Evolutionary conservation across 2,329 filamentous ascomycete genomes (phyloP).

Genomic region (Massarina eburnea): DNA sequence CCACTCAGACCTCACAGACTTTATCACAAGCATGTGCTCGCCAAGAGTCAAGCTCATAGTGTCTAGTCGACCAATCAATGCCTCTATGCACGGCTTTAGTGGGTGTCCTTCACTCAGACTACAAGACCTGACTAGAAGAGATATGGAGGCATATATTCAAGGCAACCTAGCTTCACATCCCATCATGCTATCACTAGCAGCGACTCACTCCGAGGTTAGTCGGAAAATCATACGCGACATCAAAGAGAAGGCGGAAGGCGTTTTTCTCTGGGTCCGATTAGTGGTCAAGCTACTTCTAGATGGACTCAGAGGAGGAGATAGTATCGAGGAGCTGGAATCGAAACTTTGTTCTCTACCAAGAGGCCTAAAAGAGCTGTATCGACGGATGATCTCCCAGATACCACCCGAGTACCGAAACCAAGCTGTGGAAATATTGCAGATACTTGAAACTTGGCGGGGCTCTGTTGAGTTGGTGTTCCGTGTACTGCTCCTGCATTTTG

Average conservation of each 20-base stretch:
- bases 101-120: slow-evolving; percentile 10
- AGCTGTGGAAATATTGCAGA: slow-evolving; percentile 13
- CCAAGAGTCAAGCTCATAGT: slow-evolving; percentile 14
- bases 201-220: background rate
- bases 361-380: slow-evolving; percentile 12
- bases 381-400: slow-evolving; percentile 7
- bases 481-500: background rate
- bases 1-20: background rate
- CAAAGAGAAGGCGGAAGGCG: slow-evolving; percentile 7
- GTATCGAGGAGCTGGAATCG: slow-evolving; percentile 6
- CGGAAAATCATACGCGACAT: slow-evolving; percentile 1
- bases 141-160: slow-evolving; percentile 11
- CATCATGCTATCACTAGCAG: background rate
- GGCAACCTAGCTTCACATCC: slow-evolving; percentile 3
- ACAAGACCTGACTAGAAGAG: slow-evolving; percentile 11
- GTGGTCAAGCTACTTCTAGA: slow-evolving; percentile 13
- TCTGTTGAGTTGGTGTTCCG: background rate
- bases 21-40: background rate
- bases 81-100: slow-evolving; percentile 8
- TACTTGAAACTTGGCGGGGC: slow-evolving; percentile 8
- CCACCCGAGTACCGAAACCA: slow-evolving; percentile 6
- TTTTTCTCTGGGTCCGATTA: slow-evolving; percentile 17
- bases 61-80: slow-evolving; percentile 18
- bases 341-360: slow-evolving; percentile 9
- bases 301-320: slow-evolving; percentile 12